Evolutionary conservation across 192 early-diverging fungal genomes (phyloP).

Genomic region (Umbelopsis ramanniana): DNA sequence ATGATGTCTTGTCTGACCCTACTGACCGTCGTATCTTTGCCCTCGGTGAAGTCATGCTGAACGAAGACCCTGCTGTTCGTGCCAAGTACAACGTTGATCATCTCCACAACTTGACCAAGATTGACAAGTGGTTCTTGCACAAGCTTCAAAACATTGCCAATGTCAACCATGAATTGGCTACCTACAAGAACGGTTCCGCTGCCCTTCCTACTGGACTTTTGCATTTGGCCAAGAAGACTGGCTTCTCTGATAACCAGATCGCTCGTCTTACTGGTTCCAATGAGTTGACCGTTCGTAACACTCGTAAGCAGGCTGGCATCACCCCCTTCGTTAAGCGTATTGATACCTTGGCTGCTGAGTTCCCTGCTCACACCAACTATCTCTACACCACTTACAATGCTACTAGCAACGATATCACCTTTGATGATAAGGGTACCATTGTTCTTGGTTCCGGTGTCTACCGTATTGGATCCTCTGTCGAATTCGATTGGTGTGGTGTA

Average conservation of each 20-base stretch:
- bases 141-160: slow-evolving; percentile 84
- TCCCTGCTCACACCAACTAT: slow-evolving; percentile 96
- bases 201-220: slow-evolving; percentile 64
- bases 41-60: slow-evolving; percentile 81
- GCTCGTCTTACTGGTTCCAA: slow-evolving; percentile 51
- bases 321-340: slow-evolving; percentile 93
- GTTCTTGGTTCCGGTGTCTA: slow-evolving; percentile 98
- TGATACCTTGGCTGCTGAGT: slow-evolving; percentile 91
- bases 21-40: slow-evolving; percentile 87
- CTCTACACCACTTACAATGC: slow-evolving; percentile 99
- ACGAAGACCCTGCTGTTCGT: slow-evolving; percentile 37
- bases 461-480: slow-evolving; percentile 96
- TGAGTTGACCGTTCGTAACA: slow-evolving; percentile 73
- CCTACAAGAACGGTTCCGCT: slow-evolving; percentile 33
- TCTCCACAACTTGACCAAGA: slow-evolving; percentile 82
- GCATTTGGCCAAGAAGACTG: slow-evolving; percentile 79
- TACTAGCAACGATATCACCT: slow-evolving; percentile 79
- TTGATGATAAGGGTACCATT: slow-evolving; percentile 90
- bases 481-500: slow-evolving; percentile 95
- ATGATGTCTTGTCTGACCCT: slow-evolving; percentile 66
- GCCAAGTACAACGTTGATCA: slow-evolving; percentile 79
- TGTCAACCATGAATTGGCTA: slow-evolving; percentile 53
- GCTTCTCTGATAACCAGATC: slow-evolving; percentile 92
- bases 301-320: slow-evolving; percentile 76
- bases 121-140: slow-evolving; percentile 91